A percentile compares a stretch with the other conserved stretches of the same genome.
These are phyloP conservation scores for Plasmodium adleri DNA, from an alignment of 169 alveolate genomes.

Conservation along the genomic window DNA sequence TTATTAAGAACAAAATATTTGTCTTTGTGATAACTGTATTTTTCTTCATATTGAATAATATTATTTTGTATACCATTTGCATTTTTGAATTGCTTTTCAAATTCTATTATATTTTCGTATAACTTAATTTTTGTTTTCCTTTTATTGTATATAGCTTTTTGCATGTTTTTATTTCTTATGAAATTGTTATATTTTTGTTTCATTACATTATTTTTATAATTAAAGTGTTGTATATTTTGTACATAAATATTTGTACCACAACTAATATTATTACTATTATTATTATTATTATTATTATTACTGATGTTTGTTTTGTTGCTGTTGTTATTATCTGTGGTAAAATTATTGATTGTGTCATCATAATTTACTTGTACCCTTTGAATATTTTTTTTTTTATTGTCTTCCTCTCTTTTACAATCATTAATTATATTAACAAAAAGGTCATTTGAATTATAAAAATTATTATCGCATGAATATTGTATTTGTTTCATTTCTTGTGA, in stretches of 20 bases:
- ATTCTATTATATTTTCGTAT: constrained; percentile 35
- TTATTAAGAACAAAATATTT: too few species aligned
- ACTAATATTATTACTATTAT: background rate
- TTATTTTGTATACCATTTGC: background rate
- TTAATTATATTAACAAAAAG: constrained; percentile 4
- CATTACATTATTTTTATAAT: too few species aligned
- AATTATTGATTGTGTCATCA: too few species aligned
- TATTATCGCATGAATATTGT: too few species aligned
- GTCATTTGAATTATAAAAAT: background rate
- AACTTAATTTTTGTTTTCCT: constrained; percentile 30
- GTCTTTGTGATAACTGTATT: too few species aligned
- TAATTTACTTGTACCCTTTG: too few species aligned
- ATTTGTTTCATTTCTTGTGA: too few species aligned
- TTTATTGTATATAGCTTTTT: constrained; percentile 11
- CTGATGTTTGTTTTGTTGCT: constrained; percentile 11
- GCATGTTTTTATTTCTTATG: constrained; percentile 6
- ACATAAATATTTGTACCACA: background rate
- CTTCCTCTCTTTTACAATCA: constrained; percentile 16
- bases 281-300: constrained; percentile 16
- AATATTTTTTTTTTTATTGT: background rate
- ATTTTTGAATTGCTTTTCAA: constrained; percentile 41
- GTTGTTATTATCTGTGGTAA: background rate
- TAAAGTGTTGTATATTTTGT: too few species aligned
- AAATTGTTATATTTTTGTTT: too few species aligned
- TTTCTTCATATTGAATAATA: too few species aligned